These are phyloP conservation scores for Sugiyamaella chiloensis DNA, from an alignment of 805 yeast species.

Conservation along the genomic window DNA sequence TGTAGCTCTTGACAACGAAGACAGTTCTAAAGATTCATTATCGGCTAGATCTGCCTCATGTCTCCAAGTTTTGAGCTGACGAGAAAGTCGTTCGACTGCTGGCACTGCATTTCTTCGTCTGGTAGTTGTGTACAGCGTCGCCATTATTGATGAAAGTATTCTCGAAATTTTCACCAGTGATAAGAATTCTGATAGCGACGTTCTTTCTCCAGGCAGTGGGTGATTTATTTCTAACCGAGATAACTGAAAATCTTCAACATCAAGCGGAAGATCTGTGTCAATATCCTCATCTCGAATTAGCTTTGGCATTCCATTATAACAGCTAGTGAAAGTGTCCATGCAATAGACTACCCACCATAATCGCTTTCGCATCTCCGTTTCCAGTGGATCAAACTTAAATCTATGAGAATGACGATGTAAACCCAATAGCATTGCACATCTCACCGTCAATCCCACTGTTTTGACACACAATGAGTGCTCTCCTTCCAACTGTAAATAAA, in stretches of 20 bases:
- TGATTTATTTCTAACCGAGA: neutral
- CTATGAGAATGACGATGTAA: conserved; percentile 6
- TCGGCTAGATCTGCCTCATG: neutral
- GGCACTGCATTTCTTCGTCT: conserved; percentile 4
- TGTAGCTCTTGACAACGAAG: neutral
- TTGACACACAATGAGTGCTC: conserved; percentile 4
- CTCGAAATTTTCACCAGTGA: neutral
- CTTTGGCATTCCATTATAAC: conserved; percentile 8
- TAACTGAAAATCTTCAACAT: neutral
- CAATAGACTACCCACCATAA: conserved; percentile 8
- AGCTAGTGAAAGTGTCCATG: conserved; percentile 3
- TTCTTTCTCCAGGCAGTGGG: neutral
- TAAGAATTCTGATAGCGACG: neutral
- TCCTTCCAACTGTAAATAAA: neutral
- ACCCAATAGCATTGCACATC: conserved; percentile 3
- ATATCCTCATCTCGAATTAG: conserved; percentile 5
- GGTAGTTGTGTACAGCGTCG: conserved; percentile 3
- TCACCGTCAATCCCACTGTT: neutral
- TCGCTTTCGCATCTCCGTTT: conserved; percentile 3
- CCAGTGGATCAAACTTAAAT: conserved; percentile 7
- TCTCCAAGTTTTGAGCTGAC: neutral
- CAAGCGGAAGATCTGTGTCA: conserved; percentile 6
- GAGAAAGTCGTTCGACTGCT: neutral
- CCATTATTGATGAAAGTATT: neutral
- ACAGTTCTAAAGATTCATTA: neutral